Evolutionary conservation across 306 rosid species (phyloP).

Genomic region (Quercus gilva): DNA sequence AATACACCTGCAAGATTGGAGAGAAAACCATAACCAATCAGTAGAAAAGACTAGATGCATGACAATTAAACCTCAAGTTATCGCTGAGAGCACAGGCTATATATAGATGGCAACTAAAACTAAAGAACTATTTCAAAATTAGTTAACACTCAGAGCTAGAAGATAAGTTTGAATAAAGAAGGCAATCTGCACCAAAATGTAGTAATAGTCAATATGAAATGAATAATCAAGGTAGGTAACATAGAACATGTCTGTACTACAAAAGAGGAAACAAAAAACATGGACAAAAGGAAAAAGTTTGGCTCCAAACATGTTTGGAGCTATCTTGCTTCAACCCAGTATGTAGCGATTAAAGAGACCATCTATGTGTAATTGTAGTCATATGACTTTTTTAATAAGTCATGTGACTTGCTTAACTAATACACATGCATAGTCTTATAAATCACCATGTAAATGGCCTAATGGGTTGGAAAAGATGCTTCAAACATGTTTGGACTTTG

Average conservation of each 20-base stretch:
- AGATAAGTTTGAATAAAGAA: background rate
- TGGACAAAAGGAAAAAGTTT: too few relatives aligned
- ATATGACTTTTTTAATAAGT: too few relatives aligned
- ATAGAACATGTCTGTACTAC: background rate
- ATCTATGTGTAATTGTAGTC: too few relatives aligned
- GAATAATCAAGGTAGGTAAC: background rate
- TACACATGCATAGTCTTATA: too few relatives aligned
- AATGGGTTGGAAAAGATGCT: too few relatives aligned
- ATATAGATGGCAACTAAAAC: background rate
- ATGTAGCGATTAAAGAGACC: too few relatives aligned
- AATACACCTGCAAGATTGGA: slow-evolving; percentile 61
- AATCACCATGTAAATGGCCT: too few relatives aligned
- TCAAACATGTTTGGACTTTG: too few relatives aligned
- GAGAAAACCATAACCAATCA: slow-evolving; percentile 13
- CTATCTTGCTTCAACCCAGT: too few relatives aligned
- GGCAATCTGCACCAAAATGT: background rate
- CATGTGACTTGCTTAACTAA: too few relatives aligned
- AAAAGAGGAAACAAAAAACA: background rate
- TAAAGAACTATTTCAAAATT: background rate
- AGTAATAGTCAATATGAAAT: background rate
- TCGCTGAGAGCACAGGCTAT: background rate
- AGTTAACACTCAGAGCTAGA: too few relatives aligned
- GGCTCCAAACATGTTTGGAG: too few relatives aligned
- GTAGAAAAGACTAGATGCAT: background rate
- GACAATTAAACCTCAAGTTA: background rate